These are phyloP conservation scores for Fusarium robinianum DNA, from an alignment of 2,329 filamentous ascomycete genomes.

Conservation along the genomic window DNA sequence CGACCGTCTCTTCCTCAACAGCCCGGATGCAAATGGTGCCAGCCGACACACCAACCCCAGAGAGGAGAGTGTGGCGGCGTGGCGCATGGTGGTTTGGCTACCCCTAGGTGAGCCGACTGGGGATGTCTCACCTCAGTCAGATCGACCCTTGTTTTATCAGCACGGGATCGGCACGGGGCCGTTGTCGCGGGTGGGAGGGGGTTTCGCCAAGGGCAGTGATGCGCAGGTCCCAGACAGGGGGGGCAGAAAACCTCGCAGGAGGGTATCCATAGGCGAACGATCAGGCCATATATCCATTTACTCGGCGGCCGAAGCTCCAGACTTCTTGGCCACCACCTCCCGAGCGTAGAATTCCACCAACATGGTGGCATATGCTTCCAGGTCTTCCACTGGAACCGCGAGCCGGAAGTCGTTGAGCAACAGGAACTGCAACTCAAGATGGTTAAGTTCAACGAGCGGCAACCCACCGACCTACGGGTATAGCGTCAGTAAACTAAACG, in stretches of 20 bases:
- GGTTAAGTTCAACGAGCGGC: constrained; percentile 89
- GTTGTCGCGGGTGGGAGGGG: background rate
- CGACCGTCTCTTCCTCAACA: background rate
- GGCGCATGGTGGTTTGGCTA: background rate
- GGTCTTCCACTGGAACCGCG: constrained; percentile 88
- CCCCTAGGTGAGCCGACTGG: constrained; percentile 5
- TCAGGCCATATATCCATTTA: constrained; percentile 19
- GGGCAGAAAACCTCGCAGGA: constrained; percentile 1
- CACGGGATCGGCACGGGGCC: background rate
- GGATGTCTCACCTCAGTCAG: constrained; percentile 14
- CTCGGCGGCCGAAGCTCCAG: constrained; percentile 21
- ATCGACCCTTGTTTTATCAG: constrained; percentile 3
- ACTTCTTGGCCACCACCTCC: constrained; percentile 67
- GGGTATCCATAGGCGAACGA: background rate
- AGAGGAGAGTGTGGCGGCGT: no score
- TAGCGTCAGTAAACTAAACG: constrained; percentile 15
- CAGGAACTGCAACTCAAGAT: constrained; percentile 93
- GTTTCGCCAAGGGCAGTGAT: background rate
- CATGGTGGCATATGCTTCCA: constrained; percentile 98
- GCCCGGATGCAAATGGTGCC: background rate
- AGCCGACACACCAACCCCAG: no score
- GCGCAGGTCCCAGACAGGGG: no score
- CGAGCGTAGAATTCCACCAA: constrained; percentile 96
- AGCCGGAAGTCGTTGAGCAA: constrained; percentile 95
- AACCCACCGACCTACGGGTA: constrained; percentile 81